phyloP scores from a whole-genome alignment of 1,284 basidiomycete genomes.

The Entoloma clypeatum region DNA sequence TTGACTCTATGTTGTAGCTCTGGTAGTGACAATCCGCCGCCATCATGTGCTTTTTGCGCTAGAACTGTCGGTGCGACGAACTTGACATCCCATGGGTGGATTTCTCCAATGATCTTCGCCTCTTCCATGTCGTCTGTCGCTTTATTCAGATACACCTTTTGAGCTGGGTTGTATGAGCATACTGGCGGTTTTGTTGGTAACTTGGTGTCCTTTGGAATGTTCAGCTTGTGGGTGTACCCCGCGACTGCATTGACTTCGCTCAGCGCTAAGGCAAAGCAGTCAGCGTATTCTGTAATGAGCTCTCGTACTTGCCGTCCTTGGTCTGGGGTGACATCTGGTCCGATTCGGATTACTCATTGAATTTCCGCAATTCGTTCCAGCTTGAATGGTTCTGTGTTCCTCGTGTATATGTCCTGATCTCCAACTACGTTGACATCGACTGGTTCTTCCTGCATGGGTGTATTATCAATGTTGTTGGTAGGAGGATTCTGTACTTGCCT shows the following conservation, averaged over 20 bases:
- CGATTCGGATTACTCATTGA: constrained; percentile 19
- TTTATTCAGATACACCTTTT: constrained; percentile 23
- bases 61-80: constrained; percentile 16
- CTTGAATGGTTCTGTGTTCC: constrained; percentile 20
- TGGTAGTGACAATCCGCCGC: constrained; percentile 13
- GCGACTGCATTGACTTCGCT: constrained; percentile 23
- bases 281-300: constrained; percentile 21
- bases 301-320: constrained; percentile 12
- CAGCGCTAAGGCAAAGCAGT: constrained; percentile 28
- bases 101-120: constrained; percentile 26
- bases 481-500: no score
- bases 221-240: constrained; percentile 23
- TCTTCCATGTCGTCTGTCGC: constrained; percentile 28
- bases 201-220: constrained; percentile 18
- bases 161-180: constrained; percentile 23
- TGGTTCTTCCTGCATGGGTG: no score
- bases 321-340: constrained; percentile 16
- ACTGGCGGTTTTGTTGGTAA: constrained; percentile 21
- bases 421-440: no score
- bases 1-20: constrained; percentile 20
- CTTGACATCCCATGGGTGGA: constrained; percentile 17
- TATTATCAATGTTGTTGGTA: no score
- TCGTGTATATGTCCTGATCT: no score
- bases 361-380: constrained; percentile 19
- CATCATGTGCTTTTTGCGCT: constrained; percentile 21